These are phyloP conservation scores for Cutaneotrichosporon sp. DNA, from an alignment of 1,284 basidiomycete species.

Conservation along the genomic window DNA sequence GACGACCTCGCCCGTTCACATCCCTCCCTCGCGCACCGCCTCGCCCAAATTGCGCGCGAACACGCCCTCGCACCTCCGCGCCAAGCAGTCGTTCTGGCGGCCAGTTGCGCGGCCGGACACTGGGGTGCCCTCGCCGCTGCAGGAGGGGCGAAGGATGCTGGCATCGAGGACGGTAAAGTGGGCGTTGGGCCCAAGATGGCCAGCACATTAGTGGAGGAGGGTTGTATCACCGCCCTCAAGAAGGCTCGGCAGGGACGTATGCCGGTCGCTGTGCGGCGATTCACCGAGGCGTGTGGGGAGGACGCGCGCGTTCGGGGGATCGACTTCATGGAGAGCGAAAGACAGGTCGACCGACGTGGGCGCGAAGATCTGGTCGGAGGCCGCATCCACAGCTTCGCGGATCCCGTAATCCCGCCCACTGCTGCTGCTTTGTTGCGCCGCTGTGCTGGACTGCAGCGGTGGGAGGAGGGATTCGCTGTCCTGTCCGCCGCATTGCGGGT, in stretches of 20 bases:
- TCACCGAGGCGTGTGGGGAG: neutral
- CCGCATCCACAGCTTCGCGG: neutral
- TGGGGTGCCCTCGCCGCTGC: constrained; percentile 19
- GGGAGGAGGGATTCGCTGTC: constrained; percentile 9
- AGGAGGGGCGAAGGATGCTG: neutral
- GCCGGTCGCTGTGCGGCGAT: neutral
- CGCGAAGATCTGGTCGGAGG: neutral
- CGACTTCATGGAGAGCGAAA: neutral
- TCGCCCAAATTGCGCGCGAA: constrained; percentile 6
- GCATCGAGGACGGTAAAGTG: neutral
- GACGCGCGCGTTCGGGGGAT: constrained; percentile 7
- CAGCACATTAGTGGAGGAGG: neutral
- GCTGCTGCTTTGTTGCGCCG: constrained; percentile 9
- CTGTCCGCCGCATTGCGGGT: constrained; percentile 1
- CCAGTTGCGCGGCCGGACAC: constrained; percentile 17
- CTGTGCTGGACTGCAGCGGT: constrained; percentile 2
- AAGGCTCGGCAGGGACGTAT: constrained; percentile 6
- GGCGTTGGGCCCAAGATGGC: neutral
- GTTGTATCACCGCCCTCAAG: neutral
- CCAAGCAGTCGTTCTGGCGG: constrained; percentile 10
- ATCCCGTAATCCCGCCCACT: constrained; percentile 7
- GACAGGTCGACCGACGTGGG: neutral
- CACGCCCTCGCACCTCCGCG: constrained; percentile 10
- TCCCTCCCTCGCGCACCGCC: constrained; percentile 20
- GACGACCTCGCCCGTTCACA: neutral